Conservation (phyloP, 495 filamentous ascomycete genomes). For the Podospora pseudocomata region DNA sequence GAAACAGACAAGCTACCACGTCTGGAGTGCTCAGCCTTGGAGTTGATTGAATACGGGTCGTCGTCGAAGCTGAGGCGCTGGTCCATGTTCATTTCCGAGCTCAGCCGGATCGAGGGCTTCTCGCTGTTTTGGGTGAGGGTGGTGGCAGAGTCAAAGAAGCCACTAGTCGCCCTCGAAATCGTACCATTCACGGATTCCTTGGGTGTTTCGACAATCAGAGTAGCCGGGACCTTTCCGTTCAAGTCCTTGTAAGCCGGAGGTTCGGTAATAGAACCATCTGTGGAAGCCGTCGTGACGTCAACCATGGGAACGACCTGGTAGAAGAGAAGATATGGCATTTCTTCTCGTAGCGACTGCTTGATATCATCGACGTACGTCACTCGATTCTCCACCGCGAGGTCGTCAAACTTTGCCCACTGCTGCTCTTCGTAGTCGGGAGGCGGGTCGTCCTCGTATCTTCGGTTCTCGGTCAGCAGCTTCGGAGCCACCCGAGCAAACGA, state of each 20-base stretch:
- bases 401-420: constrained; percentile 88
- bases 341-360: constrained; percentile 65
- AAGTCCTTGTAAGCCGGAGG: constrained; percentile 57
- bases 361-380: constrained; percentile 75
- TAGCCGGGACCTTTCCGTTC: constrained; percentile 20
- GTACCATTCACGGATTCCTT: constrained; percentile 9
- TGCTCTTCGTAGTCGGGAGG: constrained; percentile 55
- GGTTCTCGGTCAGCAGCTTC: constrained; percentile 52
- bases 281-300: constrained; percentile 57
- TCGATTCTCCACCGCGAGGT: constrained; percentile 59
- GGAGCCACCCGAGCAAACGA: constrained; percentile 68
- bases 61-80: constrained; percentile 37
- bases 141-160: constrained; percentile 43
- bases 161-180: constrained; percentile 37
- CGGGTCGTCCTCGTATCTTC: constrained; percentile 49
- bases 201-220: constrained; percentile 15
- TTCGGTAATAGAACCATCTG: constrained; percentile 47
- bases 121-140: constrained; percentile 21
- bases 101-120: constrained; percentile 40
- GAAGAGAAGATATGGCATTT: constrained; percentile 91
- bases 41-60: constrained; percentile 30
- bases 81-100: constrained; percentile 36
- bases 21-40: constrained; percentile 36
- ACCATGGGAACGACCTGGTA: constrained; percentile 90
- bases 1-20: constrained; percentile 48